Conservation (phyloP, 371 early-diverging fungal genomes). For the Umbelopsis sp. region DNA sequence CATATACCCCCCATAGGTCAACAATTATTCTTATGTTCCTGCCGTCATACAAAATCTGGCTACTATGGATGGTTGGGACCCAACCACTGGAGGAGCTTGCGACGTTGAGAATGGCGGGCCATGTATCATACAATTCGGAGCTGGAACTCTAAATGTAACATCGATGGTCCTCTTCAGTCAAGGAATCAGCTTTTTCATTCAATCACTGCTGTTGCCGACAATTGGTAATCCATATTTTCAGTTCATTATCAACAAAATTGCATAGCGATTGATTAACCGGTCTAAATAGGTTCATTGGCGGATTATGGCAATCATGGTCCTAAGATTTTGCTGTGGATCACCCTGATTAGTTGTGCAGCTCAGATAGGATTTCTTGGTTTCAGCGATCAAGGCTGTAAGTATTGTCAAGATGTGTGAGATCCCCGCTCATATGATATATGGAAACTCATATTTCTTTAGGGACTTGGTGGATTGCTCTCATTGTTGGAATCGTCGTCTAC, state of each 20-base stretch:
- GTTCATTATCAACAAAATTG: too few species aligned
- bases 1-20: slow-evolving; percentile 21
- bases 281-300: slow-evolving; percentile 22
- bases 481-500: slow-evolving; percentile 28
- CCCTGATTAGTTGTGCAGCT: slow-evolving; percentile 31
- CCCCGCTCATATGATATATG: background rate
- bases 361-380: slow-evolving; percentile 32
- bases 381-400: slow-evolving; percentile 24
- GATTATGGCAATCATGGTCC: slow-evolving; percentile 33
- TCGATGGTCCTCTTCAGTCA: slow-evolving; percentile 19
- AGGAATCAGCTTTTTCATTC: slow-evolving; percentile 19
- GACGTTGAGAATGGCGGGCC: background rate
- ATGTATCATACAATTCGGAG: slow-evolving; percentile 13
- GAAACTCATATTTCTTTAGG: background rate
- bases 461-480: slow-evolving; percentile 33
- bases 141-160: slow-evolving; percentile 17
- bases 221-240: background rate
- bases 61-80: slow-evolving; percentile 24
- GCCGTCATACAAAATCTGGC: slow-evolving; percentile 29
- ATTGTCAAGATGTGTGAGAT: background rate
- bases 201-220: slow-evolving; percentile 11
- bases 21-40: slow-evolving; percentile 33
- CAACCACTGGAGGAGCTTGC: slow-evolving; percentile 15
- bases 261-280: too few species aligned
- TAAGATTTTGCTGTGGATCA: slow-evolving; percentile 26